phyloP scores from a whole-genome alignment of 1,284 basidiomycete genomes.

The Leccinum pachyderme region DNA sequence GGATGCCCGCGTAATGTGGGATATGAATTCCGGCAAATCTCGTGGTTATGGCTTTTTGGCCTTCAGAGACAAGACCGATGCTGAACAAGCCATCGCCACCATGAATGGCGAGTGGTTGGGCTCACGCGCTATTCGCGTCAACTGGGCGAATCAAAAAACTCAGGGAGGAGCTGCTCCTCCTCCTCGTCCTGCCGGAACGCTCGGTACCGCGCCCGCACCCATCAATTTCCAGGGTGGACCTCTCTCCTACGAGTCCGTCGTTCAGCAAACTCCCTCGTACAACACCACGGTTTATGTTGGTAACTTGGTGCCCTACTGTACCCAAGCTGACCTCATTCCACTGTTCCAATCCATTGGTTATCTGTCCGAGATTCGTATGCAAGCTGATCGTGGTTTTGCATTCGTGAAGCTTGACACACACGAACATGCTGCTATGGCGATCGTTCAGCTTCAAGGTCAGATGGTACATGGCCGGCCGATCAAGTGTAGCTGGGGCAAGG shows the following conservation, averaged over 20 bases:
- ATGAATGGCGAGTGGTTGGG: constrained; percentile 99
- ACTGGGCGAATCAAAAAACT: constrained; percentile 99
- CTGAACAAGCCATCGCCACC: constrained; percentile 95
- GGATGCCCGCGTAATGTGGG: constrained; percentile 99
- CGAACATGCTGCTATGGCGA: constrained; percentile 96
- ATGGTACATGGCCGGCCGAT: constrained; percentile 94
- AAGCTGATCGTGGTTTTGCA: constrained; percentile 96
- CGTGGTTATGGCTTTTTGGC: constrained; percentile 93
- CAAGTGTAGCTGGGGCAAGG: constrained; percentile 99
- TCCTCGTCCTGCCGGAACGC: constrained; percentile 44
- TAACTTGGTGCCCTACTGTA: constrained; percentile 94
- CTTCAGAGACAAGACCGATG: constrained; percentile 95
- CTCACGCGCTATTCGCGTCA: constrained; percentile 95
- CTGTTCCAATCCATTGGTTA: constrained; percentile 97
- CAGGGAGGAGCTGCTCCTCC: constrained; percentile 56
- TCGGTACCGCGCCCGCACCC: constrained; percentile 70
- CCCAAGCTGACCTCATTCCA: constrained; percentile 93
- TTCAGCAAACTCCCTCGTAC: constrained; percentile 85
- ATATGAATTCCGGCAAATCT: constrained; percentile 98
- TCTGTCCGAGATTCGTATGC: constrained; percentile 97
- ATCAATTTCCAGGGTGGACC: constrained; percentile 87
- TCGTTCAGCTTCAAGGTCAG: constrained; percentile 91
- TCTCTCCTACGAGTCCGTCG: constrained; percentile 83
- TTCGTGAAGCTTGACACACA: constrained; percentile 98
- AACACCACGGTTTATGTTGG: constrained; percentile 98